phyloP scores from a whole-genome alignment of 306 rosid genomes.

The Sindora glabra region DNA sequence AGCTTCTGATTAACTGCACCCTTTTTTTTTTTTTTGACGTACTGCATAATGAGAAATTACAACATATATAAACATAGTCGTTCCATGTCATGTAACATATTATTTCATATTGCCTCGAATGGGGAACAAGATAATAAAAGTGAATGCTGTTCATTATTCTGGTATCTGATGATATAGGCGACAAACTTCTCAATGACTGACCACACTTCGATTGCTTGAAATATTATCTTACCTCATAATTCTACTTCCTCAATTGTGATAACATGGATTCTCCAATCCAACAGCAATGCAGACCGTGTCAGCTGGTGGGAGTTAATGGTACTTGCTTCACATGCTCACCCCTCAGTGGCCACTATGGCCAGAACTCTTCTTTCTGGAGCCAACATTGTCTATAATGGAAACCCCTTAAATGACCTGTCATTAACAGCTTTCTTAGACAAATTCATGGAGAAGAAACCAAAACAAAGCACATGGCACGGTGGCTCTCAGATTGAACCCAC shows the following conservation, averaged over 20 bases:
- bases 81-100: no score
- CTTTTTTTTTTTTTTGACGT: neutral
- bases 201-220: neutral
- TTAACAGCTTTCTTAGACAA: conserved; percentile 88
- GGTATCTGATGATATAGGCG: neutral
- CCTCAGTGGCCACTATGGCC: conserved; percentile 92
- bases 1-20: neutral
- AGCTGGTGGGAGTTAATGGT: conserved; percentile 95
- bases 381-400: conserved; percentile 81
- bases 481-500: conserved; percentile 95
- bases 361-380: conserved; percentile 82
- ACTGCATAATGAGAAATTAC: neutral
- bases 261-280: neutral
- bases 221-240: neutral
- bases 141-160: neutral
- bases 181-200: no score
- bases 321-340: conserved; percentile 88
- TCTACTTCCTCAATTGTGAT: neutral
- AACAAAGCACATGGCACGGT: conserved; percentile 84
- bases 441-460: conserved; percentile 95
- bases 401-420: conserved; percentile 71
- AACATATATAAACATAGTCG: no score
- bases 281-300: conserved; percentile 82
- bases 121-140: neutral
- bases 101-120: neutral